Evolutionary conservation across 371 early-diverging fungal species (phyloP).

Genomic region (Mucor plumbeus): DNA sequence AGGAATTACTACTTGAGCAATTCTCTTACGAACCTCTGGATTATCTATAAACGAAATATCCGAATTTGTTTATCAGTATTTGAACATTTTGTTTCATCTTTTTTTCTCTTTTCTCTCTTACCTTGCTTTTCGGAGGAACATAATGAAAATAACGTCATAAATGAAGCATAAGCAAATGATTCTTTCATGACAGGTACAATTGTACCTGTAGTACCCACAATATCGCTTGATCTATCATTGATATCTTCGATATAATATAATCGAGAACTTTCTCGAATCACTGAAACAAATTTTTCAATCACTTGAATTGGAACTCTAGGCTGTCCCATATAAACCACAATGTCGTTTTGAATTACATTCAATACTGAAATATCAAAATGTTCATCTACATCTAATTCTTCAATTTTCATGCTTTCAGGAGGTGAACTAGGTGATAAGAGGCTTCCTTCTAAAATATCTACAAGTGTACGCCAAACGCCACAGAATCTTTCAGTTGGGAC

Average conservation of each 20-base stretch:
- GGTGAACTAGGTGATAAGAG: slow-evolving; percentile 72
- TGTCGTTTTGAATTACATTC: slow-evolving; percentile 66
- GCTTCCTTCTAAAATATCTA: slow-evolving; percentile 75
- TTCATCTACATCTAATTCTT: slow-evolving; percentile 77
- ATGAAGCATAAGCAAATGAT: slow-evolving; percentile 72
- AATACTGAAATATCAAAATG: slow-evolving; percentile 80
- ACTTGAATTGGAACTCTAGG: slow-evolving; percentile 67
- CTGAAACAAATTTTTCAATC: slow-evolving; percentile 59
- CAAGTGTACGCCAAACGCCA: slow-evolving; percentile 69
- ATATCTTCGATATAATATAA: slow-evolving; percentile 53
- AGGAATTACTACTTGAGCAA: slow-evolving; percentile 72
- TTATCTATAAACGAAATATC: slow-evolving; percentile 7
- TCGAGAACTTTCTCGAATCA: slow-evolving; percentile 62
- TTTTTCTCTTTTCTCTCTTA: slow-evolving; percentile 8
- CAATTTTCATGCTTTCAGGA: slow-evolving; percentile 62
- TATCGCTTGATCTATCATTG: slow-evolving; percentile 42
- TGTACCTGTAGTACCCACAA: slow-evolving; percentile 56
- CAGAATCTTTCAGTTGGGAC: slow-evolving; percentile 64
- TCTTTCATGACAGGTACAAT: slow-evolving; percentile 74
- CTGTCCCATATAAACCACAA: slow-evolving; percentile 72
- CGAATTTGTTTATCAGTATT: background rate
- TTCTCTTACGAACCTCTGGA: slow-evolving; percentile 53
- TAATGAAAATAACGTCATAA: slow-evolving; percentile 67
- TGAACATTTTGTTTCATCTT: background rate
- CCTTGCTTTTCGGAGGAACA: slow-evolving; percentile 65